Conservation (phyloP, 2,329 filamentous ascomycete genomes). For the Atkinsonella texensis region DNA sequence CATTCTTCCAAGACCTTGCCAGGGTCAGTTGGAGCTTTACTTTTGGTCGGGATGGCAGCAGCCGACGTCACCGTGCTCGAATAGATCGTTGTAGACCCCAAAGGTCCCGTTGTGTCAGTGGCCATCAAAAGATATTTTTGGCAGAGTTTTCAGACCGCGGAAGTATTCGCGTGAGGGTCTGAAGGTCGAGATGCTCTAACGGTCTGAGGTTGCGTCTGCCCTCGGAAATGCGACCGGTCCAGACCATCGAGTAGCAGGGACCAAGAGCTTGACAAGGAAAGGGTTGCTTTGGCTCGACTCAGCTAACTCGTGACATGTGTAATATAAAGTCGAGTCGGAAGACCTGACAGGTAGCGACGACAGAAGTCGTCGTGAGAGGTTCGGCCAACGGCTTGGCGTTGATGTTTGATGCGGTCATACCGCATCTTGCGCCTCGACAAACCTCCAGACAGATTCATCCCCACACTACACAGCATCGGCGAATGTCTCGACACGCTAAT, state of each 20-base stretch:
- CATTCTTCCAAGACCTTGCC: constrained; percentile 52
- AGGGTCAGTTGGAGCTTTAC: constrained; percentile 17
- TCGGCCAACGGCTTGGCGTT: not conserved
- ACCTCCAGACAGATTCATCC: not conserved
- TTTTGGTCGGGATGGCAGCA: constrained; percentile 6
- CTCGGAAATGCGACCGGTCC: not conserved
- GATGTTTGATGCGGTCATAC: not conserved
- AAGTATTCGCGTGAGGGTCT: not conserved
- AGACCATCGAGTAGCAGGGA: constrained; percentile 1
- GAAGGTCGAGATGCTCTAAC: not conserved
- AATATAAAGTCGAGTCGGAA: not conserved
- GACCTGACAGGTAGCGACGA: not conserved
- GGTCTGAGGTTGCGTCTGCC: not conserved
- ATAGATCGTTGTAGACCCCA: not conserved
- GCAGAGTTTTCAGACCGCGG: not conserved
- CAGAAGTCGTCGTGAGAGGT: not conserved
- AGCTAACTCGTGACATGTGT: not conserved
- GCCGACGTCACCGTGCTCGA: not conserved
- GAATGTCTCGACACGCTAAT: not conserved
- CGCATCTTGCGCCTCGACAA: not conserved
- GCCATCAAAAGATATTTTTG: not conserved
- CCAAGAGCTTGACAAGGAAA: not conserved
- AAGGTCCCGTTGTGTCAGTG: not conserved
- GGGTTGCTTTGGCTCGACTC: not conserved
- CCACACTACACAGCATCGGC: not conserved